phyloP scores from a whole-genome alignment of 192 early-diverging fungal genomes.

The Helicostylum pulchrum region DNA sequence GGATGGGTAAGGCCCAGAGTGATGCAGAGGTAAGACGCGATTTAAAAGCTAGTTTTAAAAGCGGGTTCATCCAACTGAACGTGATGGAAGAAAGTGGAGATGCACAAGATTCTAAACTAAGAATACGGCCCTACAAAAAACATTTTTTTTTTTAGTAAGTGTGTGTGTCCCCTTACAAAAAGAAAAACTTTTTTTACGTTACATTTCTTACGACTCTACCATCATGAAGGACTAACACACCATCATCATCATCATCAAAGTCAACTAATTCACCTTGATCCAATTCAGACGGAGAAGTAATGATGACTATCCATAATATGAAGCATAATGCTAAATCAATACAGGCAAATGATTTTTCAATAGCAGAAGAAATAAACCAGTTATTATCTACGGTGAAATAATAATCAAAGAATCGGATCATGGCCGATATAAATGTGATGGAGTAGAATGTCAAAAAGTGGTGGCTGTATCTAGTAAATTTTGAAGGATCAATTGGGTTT shows the following conservation, averaged over 20 bases:
- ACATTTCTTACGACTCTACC: constrained; percentile 35
- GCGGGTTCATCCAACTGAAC: constrained; percentile 35
- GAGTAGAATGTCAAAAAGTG: constrained; percentile 34
- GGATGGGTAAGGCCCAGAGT: constrained; percentile 25
- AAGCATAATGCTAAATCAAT: constrained; percentile 11
- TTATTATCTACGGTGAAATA: not conserved
- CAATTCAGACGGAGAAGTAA: constrained; percentile 26
- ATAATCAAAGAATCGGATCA: constrained; percentile 12
- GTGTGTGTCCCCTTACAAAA: too few species aligned
- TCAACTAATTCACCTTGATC: constrained; percentile 29
- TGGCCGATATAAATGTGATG: constrained; percentile 6
- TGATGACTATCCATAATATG: constrained; percentile 20
- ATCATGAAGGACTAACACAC: constrained; percentile 34
- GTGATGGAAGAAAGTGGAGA: constrained; percentile 24
- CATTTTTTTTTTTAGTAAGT: too few species aligned
- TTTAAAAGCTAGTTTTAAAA: constrained; percentile 13
- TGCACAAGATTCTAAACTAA: constrained; percentile 32
- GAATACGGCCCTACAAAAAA: constrained; percentile 30
- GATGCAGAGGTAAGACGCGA: constrained; percentile 12
- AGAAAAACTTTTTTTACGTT: not conserved
- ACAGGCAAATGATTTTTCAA: constrained; percentile 20
- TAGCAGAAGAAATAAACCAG: not conserved
- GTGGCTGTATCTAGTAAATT: constrained; percentile 30
- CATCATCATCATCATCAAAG: constrained; percentile 32
- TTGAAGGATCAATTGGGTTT: constrained; percentile 28